A percentile compares a stretch with the other conserved stretches of the same genome.
Evolutionary conservation across 257 asterid genomes (phyloP).

Genomic region (Gentiana dahurica): DNA sequence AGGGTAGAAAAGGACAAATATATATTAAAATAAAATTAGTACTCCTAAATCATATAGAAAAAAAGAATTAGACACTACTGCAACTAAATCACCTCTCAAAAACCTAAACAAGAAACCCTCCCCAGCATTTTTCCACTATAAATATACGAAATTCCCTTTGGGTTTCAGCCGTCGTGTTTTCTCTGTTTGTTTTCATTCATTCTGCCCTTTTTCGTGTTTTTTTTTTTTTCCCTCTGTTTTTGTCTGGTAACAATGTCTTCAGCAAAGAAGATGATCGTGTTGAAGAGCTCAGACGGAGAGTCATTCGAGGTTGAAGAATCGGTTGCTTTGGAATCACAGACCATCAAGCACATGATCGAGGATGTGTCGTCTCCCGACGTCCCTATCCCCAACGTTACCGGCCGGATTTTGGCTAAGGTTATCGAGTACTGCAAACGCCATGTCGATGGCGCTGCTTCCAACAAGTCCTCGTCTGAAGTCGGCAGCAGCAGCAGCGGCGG

Average conservation of each 20-base stretch:
- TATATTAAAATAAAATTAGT: too few relatives aligned
- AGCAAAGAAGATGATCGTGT: slow-evolving; percentile 22
- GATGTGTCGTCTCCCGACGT: slow-evolving; percentile 20
- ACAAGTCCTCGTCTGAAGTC: slow-evolving; percentile 5
- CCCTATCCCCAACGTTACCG: slow-evolving; percentile 46
- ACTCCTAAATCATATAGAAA: too few relatives aligned
- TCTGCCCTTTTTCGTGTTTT: neutral
- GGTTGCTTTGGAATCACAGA: slow-evolving; percentile 45
- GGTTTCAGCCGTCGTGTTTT: too few relatives aligned
- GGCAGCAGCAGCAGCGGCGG: too few relatives aligned
- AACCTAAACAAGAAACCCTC: too few relatives aligned
- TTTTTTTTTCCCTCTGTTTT: neutral
- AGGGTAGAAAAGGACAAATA: too few relatives aligned
- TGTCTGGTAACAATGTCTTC: slow-evolving; percentile 13
- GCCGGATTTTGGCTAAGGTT: slow-evolving; percentile 50
- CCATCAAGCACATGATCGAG: slow-evolving; percentile 45
- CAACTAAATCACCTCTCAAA: too few relatives aligned
- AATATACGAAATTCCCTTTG: too few relatives aligned
- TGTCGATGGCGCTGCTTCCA: slow-evolving; percentile 20
- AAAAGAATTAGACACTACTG: too few relatives aligned
- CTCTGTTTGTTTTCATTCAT: neutral
- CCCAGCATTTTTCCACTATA: too few relatives aligned
- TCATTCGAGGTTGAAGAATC: slow-evolving; percentile 37
- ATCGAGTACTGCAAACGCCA: slow-evolving; percentile 54
- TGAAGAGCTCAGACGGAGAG: slow-evolving; percentile 51